Conservation (phyloP, 2,329 filamentous ascomycete genomes). For the Amauroascus niger region DNA sequence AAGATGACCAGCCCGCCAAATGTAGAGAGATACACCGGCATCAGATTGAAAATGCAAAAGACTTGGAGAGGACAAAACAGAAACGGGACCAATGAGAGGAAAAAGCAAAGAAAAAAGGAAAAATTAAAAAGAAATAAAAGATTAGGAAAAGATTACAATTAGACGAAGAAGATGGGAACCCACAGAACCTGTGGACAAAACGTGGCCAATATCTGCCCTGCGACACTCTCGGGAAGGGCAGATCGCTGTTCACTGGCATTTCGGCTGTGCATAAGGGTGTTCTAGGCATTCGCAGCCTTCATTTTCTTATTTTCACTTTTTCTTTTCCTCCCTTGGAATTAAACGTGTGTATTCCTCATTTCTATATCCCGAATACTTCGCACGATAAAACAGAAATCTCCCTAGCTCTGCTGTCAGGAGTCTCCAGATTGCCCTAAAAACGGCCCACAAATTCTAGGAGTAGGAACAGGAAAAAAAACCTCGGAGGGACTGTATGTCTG, state of each 20-base stretch:
- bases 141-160: neutral
- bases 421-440: slow-evolving; percentile 1
- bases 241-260: neutral
- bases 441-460: slow-evolving; percentile 4
- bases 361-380: slow-evolving; percentile 8
- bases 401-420: neutral
- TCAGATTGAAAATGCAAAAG: slow-evolving; percentile 3
- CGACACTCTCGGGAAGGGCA: neutral
- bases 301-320: neutral
- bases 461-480: neutral
- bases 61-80: neutral
- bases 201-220: slow-evolving; percentile 5
- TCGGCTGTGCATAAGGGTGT: neutral
- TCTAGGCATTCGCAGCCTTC: neutral
- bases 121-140: neutral
- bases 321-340: neutral
- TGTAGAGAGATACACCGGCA: slow-evolving; percentile 2
- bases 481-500: neutral
- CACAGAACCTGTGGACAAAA: slow-evolving; percentile 2
- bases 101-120: neutral
- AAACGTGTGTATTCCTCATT: slow-evolving; percentile 8
- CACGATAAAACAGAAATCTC: slow-evolving; percentile 1
- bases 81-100: neutral
- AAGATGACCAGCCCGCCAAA: slow-evolving; percentile 4
- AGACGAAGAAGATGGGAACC: neutral